Evolutionary conservation across 371 early-diverging fungal species (phyloP), one percentile per base, ranked within the genome.

Genomic region (Mitosporidium daphniae): DNA sequence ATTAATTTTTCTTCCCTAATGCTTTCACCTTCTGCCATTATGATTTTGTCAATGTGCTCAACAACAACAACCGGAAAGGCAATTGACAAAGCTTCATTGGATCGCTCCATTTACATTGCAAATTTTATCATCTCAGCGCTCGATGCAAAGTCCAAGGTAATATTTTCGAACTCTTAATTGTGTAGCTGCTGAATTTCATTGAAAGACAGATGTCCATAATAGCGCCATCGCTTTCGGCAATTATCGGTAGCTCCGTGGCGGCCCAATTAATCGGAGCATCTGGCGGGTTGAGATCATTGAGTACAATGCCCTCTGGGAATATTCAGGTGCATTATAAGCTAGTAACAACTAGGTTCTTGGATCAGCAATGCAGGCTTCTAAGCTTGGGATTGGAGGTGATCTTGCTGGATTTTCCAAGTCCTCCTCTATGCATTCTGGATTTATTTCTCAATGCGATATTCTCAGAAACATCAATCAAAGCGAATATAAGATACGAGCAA

Each of bases 251-350:
- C 15, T 48, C 64, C 0, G 62, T 65, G 0, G 80, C 91, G 0
- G 84, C 91, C 8, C 65, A 69, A 37, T 37, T 89, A 17, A 53
- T 84, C 32, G 71, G 70, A 10, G 64, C 63, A 2, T 73, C 78
- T 3, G 84, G 84, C 29, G 84, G 91, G 0, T 38, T 89, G 17
- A 50, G 57, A 0, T 61, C 57, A 0, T 50, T 89, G 21, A 54
- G 62, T 32, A 72, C 68, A 35, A 68, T 89, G 25, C 77, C 91
- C 0, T 54, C 77, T 0, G 73, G 78, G 40, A 77, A 80, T 34
- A 44, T 84, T 6, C 53, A 59, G 31, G 64, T 63, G 14, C 29
- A 56, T 6, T 55, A 58, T 5, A 42, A 47, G 8, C 26, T 1
- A 21, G 9, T 20, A 20, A 8, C 9, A 20, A 20, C 20, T 20